phyloP scores from a whole-genome alignment of 768 basidiomycete genomes.

The Fibroporia radiculosa region DNA sequence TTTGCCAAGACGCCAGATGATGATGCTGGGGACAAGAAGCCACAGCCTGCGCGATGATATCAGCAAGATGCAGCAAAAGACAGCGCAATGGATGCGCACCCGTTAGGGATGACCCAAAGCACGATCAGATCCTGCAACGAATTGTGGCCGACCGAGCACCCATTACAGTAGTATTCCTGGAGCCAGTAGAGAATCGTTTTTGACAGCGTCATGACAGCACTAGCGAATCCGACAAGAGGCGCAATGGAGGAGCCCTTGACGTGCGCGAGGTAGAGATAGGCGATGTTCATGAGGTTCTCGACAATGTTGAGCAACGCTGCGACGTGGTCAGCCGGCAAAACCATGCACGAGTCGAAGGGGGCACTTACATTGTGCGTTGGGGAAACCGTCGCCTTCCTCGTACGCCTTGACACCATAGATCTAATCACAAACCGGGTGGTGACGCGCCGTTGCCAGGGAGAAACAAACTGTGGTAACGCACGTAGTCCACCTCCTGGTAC shows the following conservation, averaged over 20 bases:
- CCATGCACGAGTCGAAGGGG: not conserved
- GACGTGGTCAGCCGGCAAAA: slow-evolving; percentile 3
- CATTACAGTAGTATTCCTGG: slow-evolving; percentile 70
- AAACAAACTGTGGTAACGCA: slow-evolving; percentile 16
- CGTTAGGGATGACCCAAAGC: slow-evolving; percentile 74
- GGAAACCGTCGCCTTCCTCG: slow-evolving; percentile 67
- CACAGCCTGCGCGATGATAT: slow-evolving; percentile 44
- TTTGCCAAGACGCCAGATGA: slow-evolving; percentile 50
- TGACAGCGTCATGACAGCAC: slow-evolving; percentile 69
- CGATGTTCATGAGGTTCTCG: slow-evolving; percentile 68
- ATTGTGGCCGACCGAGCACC: slow-evolving; percentile 75
- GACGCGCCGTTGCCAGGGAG: not conserved
- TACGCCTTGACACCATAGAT: slow-evolving; percentile 68
- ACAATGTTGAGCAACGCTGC: slow-evolving; percentile 73
- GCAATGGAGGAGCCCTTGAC: slow-evolving; percentile 54
- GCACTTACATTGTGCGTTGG: slow-evolving; percentile 74
- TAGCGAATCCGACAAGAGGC: slow-evolving; percentile 65
- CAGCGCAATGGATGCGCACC: slow-evolving; percentile 36
- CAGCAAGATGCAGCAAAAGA: slow-evolving; percentile 1
- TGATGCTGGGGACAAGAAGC: slow-evolving; percentile 63
- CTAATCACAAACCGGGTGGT: slow-evolving; percentile 28
- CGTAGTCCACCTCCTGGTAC: slow-evolving; percentile 59
- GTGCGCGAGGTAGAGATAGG: slow-evolving; percentile 72
- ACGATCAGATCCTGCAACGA: slow-evolving; percentile 37
- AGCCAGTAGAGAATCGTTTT: slow-evolving; percentile 82